Evolutionary conservation across 2,329 filamentous ascomycete species (phyloP).

Genomic region (Dothideomycetes sp.): DNA sequence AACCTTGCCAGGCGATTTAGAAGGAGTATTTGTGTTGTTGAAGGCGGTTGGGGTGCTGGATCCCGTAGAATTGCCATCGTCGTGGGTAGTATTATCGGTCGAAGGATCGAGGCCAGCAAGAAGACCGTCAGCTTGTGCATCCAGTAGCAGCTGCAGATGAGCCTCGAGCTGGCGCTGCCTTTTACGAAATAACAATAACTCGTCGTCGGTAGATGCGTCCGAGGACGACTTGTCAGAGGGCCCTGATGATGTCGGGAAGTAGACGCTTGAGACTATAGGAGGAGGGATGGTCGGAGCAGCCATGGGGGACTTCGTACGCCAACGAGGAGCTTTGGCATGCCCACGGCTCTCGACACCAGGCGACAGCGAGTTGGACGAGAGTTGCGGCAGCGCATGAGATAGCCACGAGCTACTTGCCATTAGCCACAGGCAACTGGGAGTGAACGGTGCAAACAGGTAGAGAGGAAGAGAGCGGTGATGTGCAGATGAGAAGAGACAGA

Average conservation of each 20-base stretch:
- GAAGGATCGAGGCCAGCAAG: slow-evolving; percentile 36
- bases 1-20: slow-evolving; percentile 43
- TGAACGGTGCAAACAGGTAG: too few species aligned
- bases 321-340: slow-evolving; percentile 21
- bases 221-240: not conserved
- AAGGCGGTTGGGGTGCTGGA: slow-evolving; percentile 41
- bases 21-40: slow-evolving; percentile 16
- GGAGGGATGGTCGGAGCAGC: slow-evolving; percentile 27
- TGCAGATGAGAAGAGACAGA: too few species aligned
- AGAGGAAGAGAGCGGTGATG: too few species aligned
- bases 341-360: slow-evolving; percentile 1
- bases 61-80: slow-evolving; percentile 39
- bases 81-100: slow-evolving; percentile 20
- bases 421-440: too few species aligned
- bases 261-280: slow-evolving; percentile 26
- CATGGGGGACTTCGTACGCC: slow-evolving; percentile 26
- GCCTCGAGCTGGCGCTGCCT: slow-evolving; percentile 44
- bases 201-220: not conserved
- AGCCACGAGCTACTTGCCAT: slow-evolving; percentile 12
- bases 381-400: slow-evolving; percentile 6
- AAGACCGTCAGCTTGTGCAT: slow-evolving; percentile 52
- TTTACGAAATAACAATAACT: slow-evolving; percentile 12
- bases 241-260: slow-evolving; percentile 14
- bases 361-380: slow-evolving; percentile 7
- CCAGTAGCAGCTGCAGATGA: slow-evolving; percentile 50